Evolutionary conservation across 2,329 filamentous ascomycete species (phyloP).

Genomic region (Colletotrichum tabaci): DNA sequence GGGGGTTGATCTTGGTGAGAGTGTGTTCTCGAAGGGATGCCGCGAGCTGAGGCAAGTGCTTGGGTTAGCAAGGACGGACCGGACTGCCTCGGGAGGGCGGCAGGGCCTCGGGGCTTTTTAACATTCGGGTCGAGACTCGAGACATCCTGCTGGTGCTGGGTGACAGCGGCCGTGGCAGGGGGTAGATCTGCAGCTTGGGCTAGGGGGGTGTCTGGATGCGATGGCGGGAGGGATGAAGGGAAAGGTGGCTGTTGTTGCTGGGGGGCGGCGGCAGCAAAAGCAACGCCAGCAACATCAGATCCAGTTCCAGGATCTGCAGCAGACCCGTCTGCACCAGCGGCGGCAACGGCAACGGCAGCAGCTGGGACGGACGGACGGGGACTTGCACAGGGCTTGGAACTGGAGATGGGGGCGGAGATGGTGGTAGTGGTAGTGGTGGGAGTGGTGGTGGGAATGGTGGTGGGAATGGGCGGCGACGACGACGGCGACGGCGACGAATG

Average conservation of each 20-base stretch:
- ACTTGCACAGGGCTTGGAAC: conserved; percentile 15
- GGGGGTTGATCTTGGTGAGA: conserved; percentile 32
- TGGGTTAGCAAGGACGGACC: conserved; percentile 71
- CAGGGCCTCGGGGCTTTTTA: conserved; percentile 63
- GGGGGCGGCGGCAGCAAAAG: conserved; percentile 18
- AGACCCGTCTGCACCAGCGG: conserved; percentile 12
- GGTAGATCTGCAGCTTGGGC: conserved; percentile 41
- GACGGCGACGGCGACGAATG: conserved; percentile 28
- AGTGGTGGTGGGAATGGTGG: conserved; percentile 2
- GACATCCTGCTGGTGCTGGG: conserved; percentile 43
- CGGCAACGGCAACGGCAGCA: conserved; percentile 15
- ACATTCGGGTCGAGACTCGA: conserved; percentile 55
- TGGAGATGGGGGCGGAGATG: not conserved
- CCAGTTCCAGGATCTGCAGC: conserved; percentile 18
- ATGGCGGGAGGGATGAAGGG: conserved; percentile 46
- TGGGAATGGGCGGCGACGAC: conserved; percentile 7
- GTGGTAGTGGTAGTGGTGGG: not conserved
- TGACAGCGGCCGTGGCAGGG: conserved; percentile 43
- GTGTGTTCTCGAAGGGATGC: conserved; percentile 54
- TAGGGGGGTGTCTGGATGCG: conserved; percentile 40
- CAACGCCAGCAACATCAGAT: conserved; percentile 27
- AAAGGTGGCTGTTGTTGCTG: conserved; percentile 39
- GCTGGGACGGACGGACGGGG: conserved; percentile 17
- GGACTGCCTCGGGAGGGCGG: conserved; percentile 57
- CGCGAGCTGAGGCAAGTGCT: conserved; percentile 72